Evolutionary conservation across 2,329 filamentous ascomycete genomes (phyloP).

Genomic region (Pezicula radicicola): DNA sequence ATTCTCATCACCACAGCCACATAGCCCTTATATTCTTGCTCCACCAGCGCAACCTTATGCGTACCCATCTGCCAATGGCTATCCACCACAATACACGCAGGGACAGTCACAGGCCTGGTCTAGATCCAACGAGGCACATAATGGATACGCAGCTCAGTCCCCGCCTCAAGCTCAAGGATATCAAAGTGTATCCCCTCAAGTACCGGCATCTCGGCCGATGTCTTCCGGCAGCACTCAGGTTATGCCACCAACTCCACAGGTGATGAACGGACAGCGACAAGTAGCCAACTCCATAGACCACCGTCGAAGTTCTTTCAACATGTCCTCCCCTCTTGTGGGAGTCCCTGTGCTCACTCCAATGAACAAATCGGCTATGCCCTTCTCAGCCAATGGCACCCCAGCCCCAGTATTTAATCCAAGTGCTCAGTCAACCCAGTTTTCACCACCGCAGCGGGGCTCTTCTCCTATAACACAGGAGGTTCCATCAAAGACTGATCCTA

Average conservation of each 20-base stretch:
- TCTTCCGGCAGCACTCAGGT: conserved; percentile 7
- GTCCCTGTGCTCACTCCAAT: conserved; percentile 25
- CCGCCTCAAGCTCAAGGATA: conserved; percentile 4
- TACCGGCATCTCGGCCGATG: conserved; percentile 11
- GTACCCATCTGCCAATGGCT: not conserved
- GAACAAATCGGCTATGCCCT: conserved; percentile 10
- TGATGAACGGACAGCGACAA: conserved; percentile 11
- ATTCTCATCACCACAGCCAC: conserved; percentile 28
- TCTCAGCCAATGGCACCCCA: conserved; percentile 13
- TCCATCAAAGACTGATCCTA: conserved; percentile 8
- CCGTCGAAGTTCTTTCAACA: conserved; percentile 22
- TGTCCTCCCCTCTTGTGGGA: conserved; percentile 24
- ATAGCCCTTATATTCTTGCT: conserved; percentile 29
- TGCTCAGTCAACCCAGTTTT: conserved; percentile 6
- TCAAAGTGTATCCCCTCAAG: conserved; percentile 5
- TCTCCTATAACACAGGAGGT: conserved; percentile 6
- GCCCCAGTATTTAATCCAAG: conserved; percentile 6
- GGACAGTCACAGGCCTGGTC: conserved; percentile 18
- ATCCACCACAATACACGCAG: not conserved
- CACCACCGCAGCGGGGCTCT: conserved; percentile 2
- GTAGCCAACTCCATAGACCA: conserved; percentile 13
- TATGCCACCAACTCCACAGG: conserved; percentile 5
- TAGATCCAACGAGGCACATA: conserved; percentile 1
- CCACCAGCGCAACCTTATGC: conserved; percentile 15
- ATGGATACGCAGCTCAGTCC: conserved; percentile 1